Percentiles rank a stretch among this genome's conserved stretches.
These are phyloP conservation scores for Tremellales sp. DNA, from an alignment of 1,284 basidiomycete genomes.

Conservation along the genomic window DNA sequence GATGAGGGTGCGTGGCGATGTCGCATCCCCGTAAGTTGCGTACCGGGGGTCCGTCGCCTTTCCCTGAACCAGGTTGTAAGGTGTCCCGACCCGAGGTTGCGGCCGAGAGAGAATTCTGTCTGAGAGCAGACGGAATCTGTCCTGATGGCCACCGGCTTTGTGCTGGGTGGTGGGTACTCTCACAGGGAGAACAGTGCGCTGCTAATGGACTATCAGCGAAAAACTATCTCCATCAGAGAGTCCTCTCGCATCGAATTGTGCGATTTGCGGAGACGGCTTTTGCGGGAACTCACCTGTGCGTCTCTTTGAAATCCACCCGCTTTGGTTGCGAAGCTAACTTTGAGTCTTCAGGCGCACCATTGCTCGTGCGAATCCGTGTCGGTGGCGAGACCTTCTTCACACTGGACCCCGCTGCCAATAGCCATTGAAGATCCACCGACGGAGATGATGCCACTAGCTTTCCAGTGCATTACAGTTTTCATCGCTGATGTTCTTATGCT, in stretches of 20 bases:
- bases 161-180: constrained; percentile 15
- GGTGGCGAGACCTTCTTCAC: constrained; percentile 10
- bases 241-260: constrained; percentile 14
- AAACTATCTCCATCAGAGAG: constrained; percentile 15
- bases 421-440: constrained; percentile 20
- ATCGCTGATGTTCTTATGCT: not conserved
- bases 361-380: constrained; percentile 15
- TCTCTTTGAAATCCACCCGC: not conserved
- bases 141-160: constrained; percentile 23
- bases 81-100: constrained; percentile 21
- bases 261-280: constrained; percentile 24
- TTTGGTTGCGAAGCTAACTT: not conserved
- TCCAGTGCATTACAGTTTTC: constrained; percentile 13
- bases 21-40: constrained; percentile 14
- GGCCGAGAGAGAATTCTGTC: constrained; percentile 14
- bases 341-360: not conserved
- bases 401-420: constrained; percentile 9
- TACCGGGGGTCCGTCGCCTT: not conserved
- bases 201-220: constrained; percentile 7
- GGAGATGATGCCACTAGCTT: constrained; percentile 20
- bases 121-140: constrained; percentile 15
- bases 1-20: constrained; percentile 20
- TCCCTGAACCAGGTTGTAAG: constrained; percentile 1
- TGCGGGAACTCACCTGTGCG: constrained; percentile 12
- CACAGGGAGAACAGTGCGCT: not conserved